phyloP scores from a whole-genome alignment of 2,329 filamentous ascomycete species.

The Aspergillus aculeatus region DNA sequence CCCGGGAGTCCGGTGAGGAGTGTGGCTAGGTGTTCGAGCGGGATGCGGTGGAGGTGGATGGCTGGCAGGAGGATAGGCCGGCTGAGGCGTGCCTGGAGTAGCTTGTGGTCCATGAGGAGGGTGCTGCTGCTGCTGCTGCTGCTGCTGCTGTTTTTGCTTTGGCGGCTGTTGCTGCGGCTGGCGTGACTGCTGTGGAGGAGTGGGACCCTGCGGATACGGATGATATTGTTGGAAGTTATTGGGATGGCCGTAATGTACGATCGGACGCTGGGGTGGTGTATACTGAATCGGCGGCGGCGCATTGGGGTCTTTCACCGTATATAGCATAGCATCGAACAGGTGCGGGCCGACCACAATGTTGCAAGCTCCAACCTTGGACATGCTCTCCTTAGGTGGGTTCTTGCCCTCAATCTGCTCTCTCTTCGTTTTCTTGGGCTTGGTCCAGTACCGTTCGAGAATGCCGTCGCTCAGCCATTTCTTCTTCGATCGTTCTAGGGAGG shows the following conservation, averaged over 20 bases:
- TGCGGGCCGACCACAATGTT: constrained; percentile 63
- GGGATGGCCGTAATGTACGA: constrained; percentile 44
- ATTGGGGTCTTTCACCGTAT: constrained; percentile 53
- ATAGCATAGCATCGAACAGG: constrained; percentile 59
- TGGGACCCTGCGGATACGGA: constrained; percentile 34
- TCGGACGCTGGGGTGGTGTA: constrained; percentile 40
- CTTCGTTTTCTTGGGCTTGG: constrained; percentile 58
- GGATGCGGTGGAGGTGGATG: constrained; percentile 24
- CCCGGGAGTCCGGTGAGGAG: constrained; percentile 21
- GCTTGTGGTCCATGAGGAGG: constrained; percentile 26
- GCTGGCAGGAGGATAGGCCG: constrained; percentile 24
- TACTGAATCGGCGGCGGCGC: constrained; percentile 40
- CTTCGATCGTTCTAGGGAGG: constrained; percentile 59
- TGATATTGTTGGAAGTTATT: constrained; percentile 45
- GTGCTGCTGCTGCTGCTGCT: constrained; percentile 27
- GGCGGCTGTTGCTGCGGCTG: constrained; percentile 15
- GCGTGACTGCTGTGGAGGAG: constrained; percentile 27
- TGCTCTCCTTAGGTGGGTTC: constrained; percentile 53
- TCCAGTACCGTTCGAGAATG: constrained; percentile 58
- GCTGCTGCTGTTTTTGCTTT: constrained; percentile 26
- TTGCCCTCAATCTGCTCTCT: constrained; percentile 47
- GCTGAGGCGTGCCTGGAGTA: constrained; percentile 28
- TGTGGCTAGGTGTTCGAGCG: constrained; percentile 13
- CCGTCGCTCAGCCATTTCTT: constrained; percentile 56
- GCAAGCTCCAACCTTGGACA: constrained; percentile 57